Base-by-base conservation (phyloP, 129 eudicot species). In the Pulicaria dysenterica region DNA sequence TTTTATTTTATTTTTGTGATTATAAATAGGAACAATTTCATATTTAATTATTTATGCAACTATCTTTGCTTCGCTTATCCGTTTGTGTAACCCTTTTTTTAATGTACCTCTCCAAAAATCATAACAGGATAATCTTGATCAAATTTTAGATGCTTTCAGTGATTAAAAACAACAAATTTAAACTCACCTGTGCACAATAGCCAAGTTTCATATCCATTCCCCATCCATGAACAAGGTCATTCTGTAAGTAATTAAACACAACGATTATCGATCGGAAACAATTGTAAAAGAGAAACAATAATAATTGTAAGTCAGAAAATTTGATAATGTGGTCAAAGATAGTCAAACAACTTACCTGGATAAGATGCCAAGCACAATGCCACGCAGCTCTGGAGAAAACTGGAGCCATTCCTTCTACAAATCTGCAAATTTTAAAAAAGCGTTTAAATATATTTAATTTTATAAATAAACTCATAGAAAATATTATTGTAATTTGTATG, bases 321-420 rank as follows among this genome's bases (percentile, higher is more conserved):
- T 17, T 2, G 31, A 24, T 24, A 24, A 17, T 2, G 37, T 14
- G 19, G 59, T 54, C 59, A 54, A 15, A 54, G 9, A 54, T n/a
- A 17, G 66, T 60, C 36, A 1, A 9, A 73, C 6, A 60, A 46
- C 7, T 45, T 64, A 93, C 98, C 95, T 93, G 98, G 71, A 93
- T 93, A 38, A 93, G 93, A 84, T 93, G 92, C 98, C 98, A 93
- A 36, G 92, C 88, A 86, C 98, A 93, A 70, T 73, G 85, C 98
- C 98, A 93, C 8, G 98, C 98, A 67, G 96, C 78, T 82, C 87
- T 87, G 7, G 98, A 93, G 85, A 93, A 93, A n/a, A 89, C 96
- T 7, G 98, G 98, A 71, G 95, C 98, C 98, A 93, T 93, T 68
- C 96, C 98, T 89, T 93, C 98, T 63, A 93, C 98, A 83, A 88